Evolutionary conservation across 176 grass and related monocot genomes (phyloP), one percentile per base, ranked within the genome.

Genomic region (Oryza meyeriana): DNA sequence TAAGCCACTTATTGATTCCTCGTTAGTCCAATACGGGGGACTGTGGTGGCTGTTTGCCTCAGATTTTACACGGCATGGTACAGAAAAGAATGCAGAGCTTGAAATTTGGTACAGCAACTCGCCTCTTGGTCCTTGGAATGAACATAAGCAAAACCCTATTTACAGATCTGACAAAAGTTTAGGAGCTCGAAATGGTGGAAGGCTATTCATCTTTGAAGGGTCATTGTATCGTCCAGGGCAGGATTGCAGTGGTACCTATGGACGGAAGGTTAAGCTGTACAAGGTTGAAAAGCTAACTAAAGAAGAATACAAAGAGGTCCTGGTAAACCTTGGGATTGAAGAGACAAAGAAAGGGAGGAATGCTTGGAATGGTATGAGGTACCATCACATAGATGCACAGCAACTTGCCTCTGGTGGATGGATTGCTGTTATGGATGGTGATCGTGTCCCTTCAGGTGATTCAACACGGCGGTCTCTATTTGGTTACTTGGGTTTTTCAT

Each of bases 311-410:
- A 90, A 80, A 88, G 96, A 99, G 69, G 89, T 95, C 11, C 88
- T 76, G 8, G 91, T 85, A 38, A 80, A 99, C 30, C 89, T 92
- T 84, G 81, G 90, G 69, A 91, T 95, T 50, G 79, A 93, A 69
- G 87, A 90, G 76, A 58, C 96, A 61, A 92, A 87, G 86, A 99
- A 99, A 82, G 89, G 89, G 35, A 92, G 92, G 76, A 99, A 99
- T 90, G 86, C 92, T 48, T 99, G 96, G 96, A 99, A 99, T 86
- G 96, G 96, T n/a, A 91, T 95, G 72, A 93, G 96, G 61, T 92
- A 93, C 42, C 96, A 99, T 85, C 96, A 99, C 78, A 88, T 99
- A 48, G 96, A 99, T 82, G 52, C 69, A 9, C 96, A 86, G 65
- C 91, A 93, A 48, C 91, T 99, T 44, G 66, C 85, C 16, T 95